Base-by-base conservation (phyloP, 192 early-diverging fungal species). In the Coemansia sp. region DNA sequence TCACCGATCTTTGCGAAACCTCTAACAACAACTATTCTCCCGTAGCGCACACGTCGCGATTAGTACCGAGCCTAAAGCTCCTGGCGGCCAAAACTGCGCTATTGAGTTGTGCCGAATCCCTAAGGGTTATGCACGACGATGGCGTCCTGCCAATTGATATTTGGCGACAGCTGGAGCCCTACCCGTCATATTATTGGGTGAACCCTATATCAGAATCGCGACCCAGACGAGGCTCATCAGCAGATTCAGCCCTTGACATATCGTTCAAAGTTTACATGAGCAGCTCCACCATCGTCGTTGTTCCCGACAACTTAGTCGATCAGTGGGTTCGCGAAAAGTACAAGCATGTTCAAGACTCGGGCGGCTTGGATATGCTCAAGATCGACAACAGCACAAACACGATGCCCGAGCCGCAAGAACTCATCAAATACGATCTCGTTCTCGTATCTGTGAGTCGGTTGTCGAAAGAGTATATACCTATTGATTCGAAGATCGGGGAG, bases 251-350 rank as follows among this genome's bases (percentile, higher is more conserved):
- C 4, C 54, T 69, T 4, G 48, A 53, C 36, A 54, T 76, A 17
- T 56, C 72, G 13, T 69, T 80, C 54, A 85, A 87, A 44, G 82
- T 91, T 7, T 90, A 85, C 62, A 69, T 88, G 50, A 89, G 88
- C 21, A 84, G 69, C 44, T 67, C 88, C 19, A 93, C 93, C 0
- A 80, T 94, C 6, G 86, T 93, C 10, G 86, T 93, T 46, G 90
- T 92, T n/a, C 91, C 91, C 3, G 91, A 92, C 69, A 89, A 88
- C 46, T 67, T 94, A 9, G 66, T 90, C 5, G 88, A 86, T 13
- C 93, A 94, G 65, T 94, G 93, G 93, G 72, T 74, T 14, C 82
- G 76, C n/a, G 91, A 94, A 76, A 84, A 93, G 29, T 90, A 91
- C 78, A 92, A 91, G 73, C 85, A 86, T 62, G 62, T 71, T 9